A percentile compares a stretch with the other conserved stretches of the same genome.
Conservation (phyloP, 75 land plant species). For the Pinus taeda region DNA sequence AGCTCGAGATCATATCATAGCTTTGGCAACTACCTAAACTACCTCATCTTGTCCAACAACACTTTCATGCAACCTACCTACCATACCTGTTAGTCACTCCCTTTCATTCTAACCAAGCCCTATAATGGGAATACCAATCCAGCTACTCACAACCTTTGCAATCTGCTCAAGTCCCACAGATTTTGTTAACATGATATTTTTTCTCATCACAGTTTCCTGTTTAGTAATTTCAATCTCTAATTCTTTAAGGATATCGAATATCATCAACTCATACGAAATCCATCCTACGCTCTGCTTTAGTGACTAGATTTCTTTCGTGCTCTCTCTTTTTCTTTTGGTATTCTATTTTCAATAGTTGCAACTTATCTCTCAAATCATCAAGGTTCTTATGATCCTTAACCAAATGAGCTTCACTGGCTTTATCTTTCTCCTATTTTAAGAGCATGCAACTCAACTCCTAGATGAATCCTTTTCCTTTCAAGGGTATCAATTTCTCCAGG, state of each 20-base stretch:
- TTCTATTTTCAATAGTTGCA: slow-evolving; percentile 51
- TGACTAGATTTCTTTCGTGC: slow-evolving; percentile 70
- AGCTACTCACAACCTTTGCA: slow-evolving; percentile 95
- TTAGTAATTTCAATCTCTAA: slow-evolving; percentile 71
- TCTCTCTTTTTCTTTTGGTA: slow-evolving; percentile 82
- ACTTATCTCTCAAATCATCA: slow-evolving; percentile 69
- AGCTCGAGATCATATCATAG: slow-evolving; percentile 89
- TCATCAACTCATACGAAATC: slow-evolving; percentile 85
- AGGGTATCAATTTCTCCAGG: slow-evolving; percentile 95
- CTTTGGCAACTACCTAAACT: slow-evolving; percentile 86
- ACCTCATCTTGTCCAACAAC: slow-evolving; percentile 97
- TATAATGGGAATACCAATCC: slow-evolving; percentile 98
- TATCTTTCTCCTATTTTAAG: slow-evolving; percentile 99
- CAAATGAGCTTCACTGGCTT: slow-evolving; percentile 87
- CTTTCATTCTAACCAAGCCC: slow-evolving; percentile 94
- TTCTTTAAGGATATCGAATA: slow-evolving; percentile 72
- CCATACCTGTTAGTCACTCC: slow-evolving; percentile 75
- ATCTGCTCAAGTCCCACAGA: slow-evolving; percentile 97
- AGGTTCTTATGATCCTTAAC: slow-evolving; percentile 38
- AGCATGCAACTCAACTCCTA: slow-evolving; percentile 94
- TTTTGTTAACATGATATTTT: slow-evolving; percentile 84
- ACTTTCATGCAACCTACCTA: slow-evolving; percentile 76
- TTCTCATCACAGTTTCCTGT: slow-evolving; percentile 52
- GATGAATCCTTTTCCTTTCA: slow-evolving; percentile 83
- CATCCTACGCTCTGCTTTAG: slow-evolving; percentile 84